Base-by-base conservation (phyloP, 2,329 filamentous ascomycete genomes). In the Endoconidiophora laricicola region DNA sequence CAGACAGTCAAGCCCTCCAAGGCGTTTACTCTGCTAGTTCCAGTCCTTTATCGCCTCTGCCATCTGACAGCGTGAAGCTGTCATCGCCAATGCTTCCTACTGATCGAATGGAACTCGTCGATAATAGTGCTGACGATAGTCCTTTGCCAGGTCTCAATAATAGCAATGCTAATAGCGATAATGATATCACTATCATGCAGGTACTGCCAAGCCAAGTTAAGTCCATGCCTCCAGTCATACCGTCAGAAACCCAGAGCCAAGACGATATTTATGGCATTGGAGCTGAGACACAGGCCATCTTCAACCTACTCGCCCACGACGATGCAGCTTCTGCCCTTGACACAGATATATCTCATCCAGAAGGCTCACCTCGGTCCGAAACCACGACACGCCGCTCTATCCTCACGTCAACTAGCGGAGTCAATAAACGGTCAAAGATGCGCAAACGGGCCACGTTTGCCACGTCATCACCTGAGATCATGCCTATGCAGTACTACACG, bases 191-290 rank as follows among this genome's bases (percentile, higher is more conserved):
- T 6, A 18, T 42, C 10, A 50, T 46, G 16, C 49, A 36, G 4
- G 14, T n/a, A 4, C 18, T 38, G 6, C 6, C 23, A 14, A 14
- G 7, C 12, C 24, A 12, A 9, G 14, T 18, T 16, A 22, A 29
- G 22, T n/a, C 6, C 24, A 18, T 16, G 10, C 29, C 22, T 42
- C 18, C 26, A 37, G 18, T 16, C 12, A 12, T 40, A 14, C 10
- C 33, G 36, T 3, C 24, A 7, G 24, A 29, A 14, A 33, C 16
- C 10, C 49, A 41, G 44, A 26, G 18, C 23, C 39, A 55, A 4
- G 50, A 56, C 4, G 46, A 55, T 6, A 16, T 55, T 54, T 58
- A 63, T 54, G 36, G 57, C 18, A 57, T 57, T 5, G 62, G 65
- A 3, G 55, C 56, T 2, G 61, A 62, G 55, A 67, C 64, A 1